Evolutionary conservation across 2,329 filamentous ascomycete genomes (phyloP).

Genomic region (Cladosporium sp.): DNA sequence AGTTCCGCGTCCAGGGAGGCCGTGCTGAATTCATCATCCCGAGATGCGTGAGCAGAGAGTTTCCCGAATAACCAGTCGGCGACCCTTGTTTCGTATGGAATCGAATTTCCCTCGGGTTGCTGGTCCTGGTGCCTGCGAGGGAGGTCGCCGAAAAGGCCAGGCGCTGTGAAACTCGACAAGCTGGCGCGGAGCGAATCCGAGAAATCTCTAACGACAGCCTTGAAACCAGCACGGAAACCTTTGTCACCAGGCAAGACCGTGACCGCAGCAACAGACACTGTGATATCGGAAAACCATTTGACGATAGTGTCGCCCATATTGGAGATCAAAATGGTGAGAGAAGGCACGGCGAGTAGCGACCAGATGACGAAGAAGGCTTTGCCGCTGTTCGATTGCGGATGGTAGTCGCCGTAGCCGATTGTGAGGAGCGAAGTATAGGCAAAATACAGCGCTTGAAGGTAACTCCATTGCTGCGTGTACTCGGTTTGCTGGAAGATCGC

Average conservation of each 20-base stretch:
- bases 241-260: slow-evolving; percentile 51
- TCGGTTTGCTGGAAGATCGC: slow-evolving; percentile 38
- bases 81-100: slow-evolving; percentile 9
- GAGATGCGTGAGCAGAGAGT: slow-evolving; percentile 14
- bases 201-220: slow-evolving; percentile 11
- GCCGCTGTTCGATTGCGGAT: slow-evolving; percentile 44
- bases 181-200: not conserved
- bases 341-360: slow-evolving; percentile 51
- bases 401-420: slow-evolving; percentile 52
- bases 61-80: slow-evolving; percentile 22
- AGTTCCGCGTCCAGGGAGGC: slow-evolving; percentile 21
- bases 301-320: slow-evolving; percentile 54
- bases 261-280: slow-evolving; percentile 51
- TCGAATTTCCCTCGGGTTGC: not conserved
- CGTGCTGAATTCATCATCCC: not conserved
- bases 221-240: slow-evolving; percentile 34
- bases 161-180: not conserved
- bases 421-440: slow-evolving; percentile 50
- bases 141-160: slow-evolving; percentile 7
- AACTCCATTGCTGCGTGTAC: slow-evolving; percentile 42
- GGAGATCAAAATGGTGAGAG: slow-evolving; percentile 50
- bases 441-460: slow-evolving; percentile 51
- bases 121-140: not conserved
- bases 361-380: slow-evolving; percentile 55
- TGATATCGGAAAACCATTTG: slow-evolving; percentile 50